Evolutionary conservation across 202 grass and related monocot species (phyloP).

Genomic region (Sporobolus alterniflorus): DNA sequence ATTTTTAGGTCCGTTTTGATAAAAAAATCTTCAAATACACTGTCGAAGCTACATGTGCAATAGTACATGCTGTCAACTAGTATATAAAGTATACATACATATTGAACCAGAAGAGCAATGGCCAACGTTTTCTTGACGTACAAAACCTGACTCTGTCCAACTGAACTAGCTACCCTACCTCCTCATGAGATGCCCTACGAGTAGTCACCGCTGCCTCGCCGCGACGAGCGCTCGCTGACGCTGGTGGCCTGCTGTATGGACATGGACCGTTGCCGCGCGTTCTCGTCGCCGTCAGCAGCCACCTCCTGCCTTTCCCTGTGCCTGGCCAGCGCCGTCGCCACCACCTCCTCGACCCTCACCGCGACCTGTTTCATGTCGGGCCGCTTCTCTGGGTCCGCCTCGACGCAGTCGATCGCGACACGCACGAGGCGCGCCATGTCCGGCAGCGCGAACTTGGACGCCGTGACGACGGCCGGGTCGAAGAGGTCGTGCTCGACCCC

Average conservation of each 20-base stretch:
- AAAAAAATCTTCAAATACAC: no score
- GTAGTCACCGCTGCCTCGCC: constrained; percentile 25
- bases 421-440: constrained; percentile 80
- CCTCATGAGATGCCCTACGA: constrained; percentile 67
- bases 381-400: constrained; percentile 51
- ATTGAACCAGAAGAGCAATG: not conserved
- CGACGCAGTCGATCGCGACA: constrained; percentile 61
- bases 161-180: constrained; percentile 5
- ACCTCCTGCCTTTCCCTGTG: constrained; percentile 34
- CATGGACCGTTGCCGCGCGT: constrained; percentile 47
- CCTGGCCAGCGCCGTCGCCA: constrained; percentile 18
- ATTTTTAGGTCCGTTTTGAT: no score
- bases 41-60: constrained; percentile 11
- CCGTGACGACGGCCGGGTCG: constrained; percentile 63
- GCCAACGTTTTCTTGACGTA: not conserved
- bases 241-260: constrained; percentile 29
- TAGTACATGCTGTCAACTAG: not conserved
- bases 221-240: constrained; percentile 46
- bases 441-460: constrained; percentile 56
- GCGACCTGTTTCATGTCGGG: constrained; percentile 53
- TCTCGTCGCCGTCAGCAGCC: not conserved
- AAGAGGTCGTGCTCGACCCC: constrained; percentile 73
- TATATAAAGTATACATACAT: not conserved
- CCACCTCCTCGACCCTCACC: constrained; percentile 65
- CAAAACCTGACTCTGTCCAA: constrained; percentile 31